Base-by-base conservation (phyloP, 257 asterid species). In the Capsicum baccatum region DNA sequence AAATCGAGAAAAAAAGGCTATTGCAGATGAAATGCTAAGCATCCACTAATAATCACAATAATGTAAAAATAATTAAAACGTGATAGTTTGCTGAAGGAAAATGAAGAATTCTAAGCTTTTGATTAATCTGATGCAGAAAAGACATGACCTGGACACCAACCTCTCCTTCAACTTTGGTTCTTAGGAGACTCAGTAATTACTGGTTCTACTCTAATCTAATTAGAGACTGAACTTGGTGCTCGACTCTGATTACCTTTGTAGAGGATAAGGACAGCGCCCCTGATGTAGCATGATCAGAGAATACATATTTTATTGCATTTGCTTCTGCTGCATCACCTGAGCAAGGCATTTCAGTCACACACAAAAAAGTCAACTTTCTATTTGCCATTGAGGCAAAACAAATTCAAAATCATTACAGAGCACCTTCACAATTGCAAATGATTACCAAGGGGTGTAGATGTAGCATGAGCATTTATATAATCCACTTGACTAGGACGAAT, bases 401-500 rank as follows among this genome's bases (percentile, higher is more conserved):
- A 26, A 26, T 21, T 76, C 12, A 1, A 52, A 47, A 54, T 80
- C 83, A 74, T 83, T 70, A 58, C 19, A 50, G 21, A 84, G 64
- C 68, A 50, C 58, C 60, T 57, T 58, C 44, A 14, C 17, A 62
- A 55, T 26, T 56, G 87, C 84, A 19, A 56, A 52, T 50, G 79
- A 71, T 88, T 93, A 96, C 99, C 99, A 88, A 96, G 85, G 84
- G 98, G 97, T 57, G 99, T 96, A 79, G 99, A 96, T 66, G 99
- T 96, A 79, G 99, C 98, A 81, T 96, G 99, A 67, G 98, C 98
- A 87, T 96, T 96, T 80, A 96, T 85, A 89, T 96, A 96, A 85
- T 92, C 98, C 91, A 96, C 98, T 88, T 96, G 97, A 70, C 86
- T 83, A 84, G 97, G 93, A 78, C 83, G 84, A 85, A 96, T 89